Evolutionary conservation across 2,329 filamentous ascomycete genomes (phyloP), one percentile per base, ranked within the genome.

Genomic region (Alternaria conjuncta): DNA sequence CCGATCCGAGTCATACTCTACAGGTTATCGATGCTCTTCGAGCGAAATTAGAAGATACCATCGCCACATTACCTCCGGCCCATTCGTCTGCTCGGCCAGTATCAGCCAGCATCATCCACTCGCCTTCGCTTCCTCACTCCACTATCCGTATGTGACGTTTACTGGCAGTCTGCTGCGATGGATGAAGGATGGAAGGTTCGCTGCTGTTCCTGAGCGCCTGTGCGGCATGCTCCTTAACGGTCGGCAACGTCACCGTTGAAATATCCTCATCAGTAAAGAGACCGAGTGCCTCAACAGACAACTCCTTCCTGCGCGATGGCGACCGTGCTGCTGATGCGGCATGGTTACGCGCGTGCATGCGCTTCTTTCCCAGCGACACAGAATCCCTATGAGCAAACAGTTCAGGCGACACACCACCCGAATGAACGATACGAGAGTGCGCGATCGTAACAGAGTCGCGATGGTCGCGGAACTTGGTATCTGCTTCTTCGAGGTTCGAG

Each of bases 361-460:
- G 71, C 64, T 71, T 75, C 61, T 71, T 75, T 10, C 71, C 73
- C n/a, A 74, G 61, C 2, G 57, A 55, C 2, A 73, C 58, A 2
- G 73, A 75, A 44, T 76, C 70, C 8, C 64, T 44, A 32, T 72
- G 70, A n/a, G 66, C 61, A 18, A 73, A 67, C 6, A 74, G 64
- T 26, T 74, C 74, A 0, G 70, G 68, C 8, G 69, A 67, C 0
- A 72, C 41, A 3, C 60, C 63, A 6, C 69, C 61, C 20, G 71
- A 60, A 5, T 61, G 63, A 7, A 72, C 28, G n/a, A 78, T 63
- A 21, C 76, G 73, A 7, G 68, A 67, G 26, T 71, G 72, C 6
- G 75, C 73, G n/a, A 78, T 61, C 2, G 73, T 65, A 0, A 78
- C 64, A 0, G 78, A 79, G 53, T 79, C 75, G 23, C 75, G 72